Evolutionary conservation across 768 basidiomycete species (phyloP).

Genomic region (Boletus reticulatus): DNA sequence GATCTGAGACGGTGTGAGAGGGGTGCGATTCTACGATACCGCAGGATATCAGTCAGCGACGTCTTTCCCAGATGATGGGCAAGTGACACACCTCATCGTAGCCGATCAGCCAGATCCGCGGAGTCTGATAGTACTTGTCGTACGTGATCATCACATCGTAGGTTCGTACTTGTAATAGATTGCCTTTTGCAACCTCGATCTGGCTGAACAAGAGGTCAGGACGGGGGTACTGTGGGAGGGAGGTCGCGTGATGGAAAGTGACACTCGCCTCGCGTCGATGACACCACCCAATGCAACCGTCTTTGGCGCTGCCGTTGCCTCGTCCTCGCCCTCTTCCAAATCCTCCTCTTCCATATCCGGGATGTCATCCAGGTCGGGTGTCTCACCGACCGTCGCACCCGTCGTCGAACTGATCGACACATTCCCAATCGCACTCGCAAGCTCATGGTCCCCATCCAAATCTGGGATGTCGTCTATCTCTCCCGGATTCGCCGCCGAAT

Average conservation of each 20-base stretch:
- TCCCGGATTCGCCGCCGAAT: slow-evolving; percentile 57
- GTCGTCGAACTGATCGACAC: slow-evolving; percentile 42
- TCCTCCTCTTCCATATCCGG: slow-evolving; percentile 99
- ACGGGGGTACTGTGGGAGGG: background rate
- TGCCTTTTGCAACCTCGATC: slow-evolving; percentile 68
- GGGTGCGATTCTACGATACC: slow-evolving; percentile 69
- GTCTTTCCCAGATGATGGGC: background rate
- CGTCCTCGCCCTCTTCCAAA: slow-evolving; percentile 84
- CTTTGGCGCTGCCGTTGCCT: slow-evolving; percentile 72
- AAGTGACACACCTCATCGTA: slow-evolving; percentile 82
- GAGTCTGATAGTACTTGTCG: slow-evolving; percentile 99
- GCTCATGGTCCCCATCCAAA: slow-evolving; percentile 56
- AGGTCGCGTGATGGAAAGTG: background rate
- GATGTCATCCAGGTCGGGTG: slow-evolving; percentile 95
- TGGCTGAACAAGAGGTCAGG: slow-evolving; percentile 39
- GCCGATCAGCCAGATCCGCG: slow-evolving; percentile 95
- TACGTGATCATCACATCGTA: slow-evolving; percentile 99
- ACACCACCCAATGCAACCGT: slow-evolving; percentile 31
- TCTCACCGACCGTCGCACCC: slow-evolving; percentile 44
- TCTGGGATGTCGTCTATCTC: slow-evolving; percentile 87
- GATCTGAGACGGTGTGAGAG: slow-evolving; percentile 85
- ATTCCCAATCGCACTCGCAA: slow-evolving; percentile 43
- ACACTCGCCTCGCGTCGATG: slow-evolving; percentile 50
- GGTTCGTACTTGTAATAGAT: slow-evolving; percentile 92
- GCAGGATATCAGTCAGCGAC: background rate